A percentile compares a stretch with the other conserved stretches of the same genome.
phyloP scores from a whole-genome alignment of 2,329 filamentous ascomycete species.

The Pseudofabraea citricarpa region DNA sequence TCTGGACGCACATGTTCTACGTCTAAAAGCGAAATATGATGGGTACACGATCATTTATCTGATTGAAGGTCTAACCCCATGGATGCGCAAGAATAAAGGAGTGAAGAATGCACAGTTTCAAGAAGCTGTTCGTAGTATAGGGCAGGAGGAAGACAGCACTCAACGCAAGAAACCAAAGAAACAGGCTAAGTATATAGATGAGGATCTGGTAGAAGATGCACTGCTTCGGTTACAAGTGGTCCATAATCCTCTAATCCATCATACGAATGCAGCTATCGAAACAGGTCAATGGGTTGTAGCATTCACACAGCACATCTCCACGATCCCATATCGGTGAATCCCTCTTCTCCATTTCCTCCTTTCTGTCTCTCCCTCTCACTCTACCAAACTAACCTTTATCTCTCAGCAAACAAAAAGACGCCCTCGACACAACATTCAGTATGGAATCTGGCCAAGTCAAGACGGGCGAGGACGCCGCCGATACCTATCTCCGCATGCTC shows the following conservation, averaged over 20 bases:
- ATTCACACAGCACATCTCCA: constrained; percentile 76
- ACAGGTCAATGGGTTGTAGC: constrained; percentile 68
- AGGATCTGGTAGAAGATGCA: constrained; percentile 66
- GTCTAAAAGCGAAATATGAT: constrained; percentile 49
- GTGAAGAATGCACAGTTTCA: constrained; percentile 64
- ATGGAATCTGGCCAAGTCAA: constrained; percentile 76
- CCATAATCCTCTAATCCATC: constrained; percentile 64
- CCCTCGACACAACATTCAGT: constrained; percentile 61
- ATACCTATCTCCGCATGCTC: constrained; percentile 71
- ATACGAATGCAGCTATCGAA: constrained; percentile 55
- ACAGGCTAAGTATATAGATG: constrained; percentile 50
- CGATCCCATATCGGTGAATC: constrained; percentile 63
- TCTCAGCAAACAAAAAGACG: constrained; percentile 35
- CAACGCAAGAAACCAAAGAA: constrained; percentile 32
- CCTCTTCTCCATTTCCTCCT: neutral
- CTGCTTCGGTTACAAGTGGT: constrained; percentile 65
- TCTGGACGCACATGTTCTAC: constrained; percentile 54
- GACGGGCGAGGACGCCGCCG: constrained; percentile 57
- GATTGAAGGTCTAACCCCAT: constrained; percentile 62
- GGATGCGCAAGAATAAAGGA: constrained; percentile 66
- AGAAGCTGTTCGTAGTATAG: constrained; percentile 53
- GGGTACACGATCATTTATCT: constrained; percentile 59
- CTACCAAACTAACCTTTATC: too few species aligned
- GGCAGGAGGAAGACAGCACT: constrained; percentile 29
- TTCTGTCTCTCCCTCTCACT: neutral